phyloP scores from a whole-genome alignment of 257 asterid species.

The Solanum clarkiae region DNA sequence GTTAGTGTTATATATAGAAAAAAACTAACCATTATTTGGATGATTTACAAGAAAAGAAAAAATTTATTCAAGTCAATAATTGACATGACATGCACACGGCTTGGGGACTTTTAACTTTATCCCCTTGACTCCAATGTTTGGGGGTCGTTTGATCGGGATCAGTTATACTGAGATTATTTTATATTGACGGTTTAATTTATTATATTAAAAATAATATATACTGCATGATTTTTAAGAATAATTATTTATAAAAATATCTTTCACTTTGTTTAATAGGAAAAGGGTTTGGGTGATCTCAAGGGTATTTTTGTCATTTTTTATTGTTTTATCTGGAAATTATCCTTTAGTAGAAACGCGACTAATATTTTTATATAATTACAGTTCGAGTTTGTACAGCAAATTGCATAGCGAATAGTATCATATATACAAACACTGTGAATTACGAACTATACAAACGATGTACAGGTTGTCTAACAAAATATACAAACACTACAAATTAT shows the following conservation, averaged over 20 bases:
- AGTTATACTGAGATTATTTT: not conserved
- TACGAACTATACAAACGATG: too few species aligned
- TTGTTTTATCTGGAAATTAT: accelerated
- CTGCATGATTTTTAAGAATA: not conserved
- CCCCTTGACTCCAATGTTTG: not conserved
- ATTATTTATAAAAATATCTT: too few species aligned
- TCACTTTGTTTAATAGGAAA: not conserved
- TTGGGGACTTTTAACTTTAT: not conserved
- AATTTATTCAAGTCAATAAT: not conserved
- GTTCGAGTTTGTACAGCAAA: too few species aligned
- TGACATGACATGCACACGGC: not conserved
- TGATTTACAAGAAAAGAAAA: not conserved
- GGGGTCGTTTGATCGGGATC: not conserved
- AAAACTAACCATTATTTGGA: not conserved
- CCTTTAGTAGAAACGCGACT: too few species aligned
- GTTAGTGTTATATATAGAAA: not conserved
- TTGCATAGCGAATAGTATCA: too few species aligned
- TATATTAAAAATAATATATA: too few species aligned
- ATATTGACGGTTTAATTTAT: not conserved
- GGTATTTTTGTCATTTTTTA: not conserved
- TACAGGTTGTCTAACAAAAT: too few species aligned
- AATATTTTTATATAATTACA: too few species aligned
- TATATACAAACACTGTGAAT: too few species aligned
- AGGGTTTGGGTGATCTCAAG: not conserved
- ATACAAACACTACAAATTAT: too few species aligned